Base-by-base conservation (phyloP, 495 filamentous ascomycete genomes). In the Collariella sp. region DNA sequence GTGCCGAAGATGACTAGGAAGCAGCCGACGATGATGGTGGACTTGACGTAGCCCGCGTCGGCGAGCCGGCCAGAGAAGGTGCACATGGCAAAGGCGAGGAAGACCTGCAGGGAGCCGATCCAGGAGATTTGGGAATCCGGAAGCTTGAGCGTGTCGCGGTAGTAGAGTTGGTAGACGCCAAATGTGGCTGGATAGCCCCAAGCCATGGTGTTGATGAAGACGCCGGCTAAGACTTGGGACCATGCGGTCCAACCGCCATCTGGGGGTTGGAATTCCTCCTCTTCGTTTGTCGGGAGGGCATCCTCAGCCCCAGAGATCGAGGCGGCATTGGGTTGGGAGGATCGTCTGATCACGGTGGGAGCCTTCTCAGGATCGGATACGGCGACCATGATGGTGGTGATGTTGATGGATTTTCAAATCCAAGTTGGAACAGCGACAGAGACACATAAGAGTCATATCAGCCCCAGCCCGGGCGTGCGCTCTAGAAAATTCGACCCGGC, bases 91-190 rank as follows among this genome's bases (percentile, higher is more conserved):
- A 70, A 71, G 50, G 69, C 69, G 7, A 76, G 62, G 46, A 75
- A 75, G 39, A 70, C 60, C 60, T 75, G 72, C 11, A 74, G 39
- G 15, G 72, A 75, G 18, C 74, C 74, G 46, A 75, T 74, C 74
- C 72, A 76, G 0, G 71, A 72, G 19, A 76, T 64, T 29, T 71
- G 66, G 3, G 69, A 53, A 7, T 70, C 58, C 13, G 74, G 69
- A 2, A 75, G 63, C 13, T 62, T 50, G 34, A 76, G 64, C 0
- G 69, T 70, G 57, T 73, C 65, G n/a, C 63, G 59, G 57, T 76
- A 76, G 62, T 75, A 66, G 9, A 73, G 68, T 62, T 76, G 72
- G 34, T 68, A 76, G 22, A 76, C 67, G 20, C 72, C 74, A 46
- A 74, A 76, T 2, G 70, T 62, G 7, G 70, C 54, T 9, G 70